A percentile compares a stretch with the other conserved stretches of the same genome.
Evolutionary conservation across 2,329 filamentous ascomycete genomes (phyloP).

Genomic region (Teratosphaeria pseudoeucalypti): DNA sequence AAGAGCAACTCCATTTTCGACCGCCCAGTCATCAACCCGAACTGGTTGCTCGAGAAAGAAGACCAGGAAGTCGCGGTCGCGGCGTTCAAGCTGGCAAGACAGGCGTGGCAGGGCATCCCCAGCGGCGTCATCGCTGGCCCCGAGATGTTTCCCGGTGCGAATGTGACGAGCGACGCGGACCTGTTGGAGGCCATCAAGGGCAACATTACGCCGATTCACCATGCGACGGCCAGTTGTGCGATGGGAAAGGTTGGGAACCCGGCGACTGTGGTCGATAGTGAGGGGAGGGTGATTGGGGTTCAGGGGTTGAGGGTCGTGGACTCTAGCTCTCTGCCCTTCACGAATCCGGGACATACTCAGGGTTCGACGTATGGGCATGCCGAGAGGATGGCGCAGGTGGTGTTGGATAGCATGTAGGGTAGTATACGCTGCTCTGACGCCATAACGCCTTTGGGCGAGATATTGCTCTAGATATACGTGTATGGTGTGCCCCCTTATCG

Average conservation of each 20-base stretch:
- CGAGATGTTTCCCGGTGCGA: constrained; percentile 5
- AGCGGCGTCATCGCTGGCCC: background rate
- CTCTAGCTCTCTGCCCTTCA: constrained; percentile 7
- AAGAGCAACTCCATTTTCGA: constrained; percentile 16
- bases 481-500: background rate
- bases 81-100: background rate
- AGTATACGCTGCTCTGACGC: background rate
- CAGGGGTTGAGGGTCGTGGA: constrained; percentile 9
- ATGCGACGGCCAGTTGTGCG: constrained; percentile 1
- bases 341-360: background rate
- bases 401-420: background rate
- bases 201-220: constrained; percentile 6
- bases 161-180: constrained; percentile 5
- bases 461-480: background rate
- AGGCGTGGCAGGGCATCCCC: background rate
- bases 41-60: constrained; percentile 25
- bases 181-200: constrained; percentile 7
- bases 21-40: constrained; percentile 26
- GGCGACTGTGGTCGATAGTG: constrained; percentile 6
- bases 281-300: constrained; percentile 8
- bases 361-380: background rate
- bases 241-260: background rate
- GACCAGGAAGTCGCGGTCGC: constrained; percentile 26
- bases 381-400: background rate
- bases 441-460: background rate